Conservation (phyloP, 768 basidiomycete species). For the Naganishia randhawae region DNA sequence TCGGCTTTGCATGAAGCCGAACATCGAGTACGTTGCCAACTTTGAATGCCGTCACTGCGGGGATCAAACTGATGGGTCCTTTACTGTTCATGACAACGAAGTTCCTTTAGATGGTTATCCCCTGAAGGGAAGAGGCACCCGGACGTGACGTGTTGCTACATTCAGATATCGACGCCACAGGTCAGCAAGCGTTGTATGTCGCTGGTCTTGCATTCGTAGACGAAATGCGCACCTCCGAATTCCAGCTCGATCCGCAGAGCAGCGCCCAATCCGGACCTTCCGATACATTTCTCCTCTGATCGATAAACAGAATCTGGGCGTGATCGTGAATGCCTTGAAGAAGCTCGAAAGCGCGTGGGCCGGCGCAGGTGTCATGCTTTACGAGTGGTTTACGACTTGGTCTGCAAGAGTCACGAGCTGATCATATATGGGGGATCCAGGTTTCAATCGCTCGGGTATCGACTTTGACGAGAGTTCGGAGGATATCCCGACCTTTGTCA, state of each 20-base stretch:
- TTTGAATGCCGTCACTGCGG: background rate
- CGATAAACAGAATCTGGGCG: slow-evolving; percentile 32
- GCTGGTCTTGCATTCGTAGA: slow-evolving; percentile 30
- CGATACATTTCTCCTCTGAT: slow-evolving; percentile 26
- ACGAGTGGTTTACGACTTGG: no score
- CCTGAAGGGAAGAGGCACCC: background rate
- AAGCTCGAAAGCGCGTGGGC: slow-evolving; percentile 32
- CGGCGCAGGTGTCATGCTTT: slow-evolving; percentile 26
- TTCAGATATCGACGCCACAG: no score
- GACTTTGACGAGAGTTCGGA: slow-evolving; percentile 22
- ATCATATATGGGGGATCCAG: background rate
- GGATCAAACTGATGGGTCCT: background rate
- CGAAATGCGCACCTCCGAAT: slow-evolving; percentile 12
- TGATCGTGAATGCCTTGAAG: slow-evolving; percentile 29
- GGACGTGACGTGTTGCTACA: background rate
- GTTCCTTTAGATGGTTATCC: background rate
- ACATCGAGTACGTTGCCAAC: background rate
- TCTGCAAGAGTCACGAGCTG: slow-evolving; percentile 26
- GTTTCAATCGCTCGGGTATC: slow-evolving; percentile 15
- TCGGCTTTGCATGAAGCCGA: background rate
- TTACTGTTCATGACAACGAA: background rate
- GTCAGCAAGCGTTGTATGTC: no score
- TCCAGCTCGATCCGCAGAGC: slow-evolving; percentile 5
- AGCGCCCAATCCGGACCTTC: background rate
- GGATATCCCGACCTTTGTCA: slow-evolving; percentile 42